Percentiles rank a stretch among this genome's conserved stretches.
phyloP scores from a whole-genome alignment of 2,329 filamentous ascomycete genomes.

The Lecanicillium sp. region DNA sequence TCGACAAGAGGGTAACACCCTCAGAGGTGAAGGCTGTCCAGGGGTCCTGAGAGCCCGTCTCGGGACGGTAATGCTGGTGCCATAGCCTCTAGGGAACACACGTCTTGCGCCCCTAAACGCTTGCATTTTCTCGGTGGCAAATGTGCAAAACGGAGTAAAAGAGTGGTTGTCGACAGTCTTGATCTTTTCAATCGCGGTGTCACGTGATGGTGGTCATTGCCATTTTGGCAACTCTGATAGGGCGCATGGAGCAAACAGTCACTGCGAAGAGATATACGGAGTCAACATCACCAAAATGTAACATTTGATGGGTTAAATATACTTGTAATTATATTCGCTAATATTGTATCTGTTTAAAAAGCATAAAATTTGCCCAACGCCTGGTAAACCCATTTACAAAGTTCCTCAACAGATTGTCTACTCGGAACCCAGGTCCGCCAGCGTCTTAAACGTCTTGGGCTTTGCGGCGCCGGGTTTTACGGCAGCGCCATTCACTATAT shows the following conservation, averaged over 20 bases:
- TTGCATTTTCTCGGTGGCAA: constrained; percentile 3
- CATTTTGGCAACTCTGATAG: constrained; percentile 8
- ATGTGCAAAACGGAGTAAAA: not conserved
- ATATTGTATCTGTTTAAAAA: no score
- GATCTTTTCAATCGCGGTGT: constrained; percentile 6
- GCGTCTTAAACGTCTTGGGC: constrained; percentile 34
- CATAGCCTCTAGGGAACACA: constrained; percentile 7
- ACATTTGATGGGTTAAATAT: not conserved
- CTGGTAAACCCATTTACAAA: no score
- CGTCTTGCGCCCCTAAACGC: constrained; percentile 4
- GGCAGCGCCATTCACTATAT: constrained; percentile 9
- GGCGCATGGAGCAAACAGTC: no score
- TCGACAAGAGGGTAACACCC: constrained; percentile 13
- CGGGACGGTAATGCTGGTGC: not conserved
- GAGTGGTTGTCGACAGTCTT: not conserved
- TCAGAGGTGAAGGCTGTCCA: not conserved
- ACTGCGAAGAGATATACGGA: no score
- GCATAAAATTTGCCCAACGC: no score
- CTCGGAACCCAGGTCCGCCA: constrained; percentile 41
- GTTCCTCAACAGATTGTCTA: constrained; percentile 2
- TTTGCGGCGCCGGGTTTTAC: constrained; percentile 22
- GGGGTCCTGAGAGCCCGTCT: not conserved
- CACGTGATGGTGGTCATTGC: constrained; percentile 8
- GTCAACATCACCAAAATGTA: no score
- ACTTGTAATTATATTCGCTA: no score